These are phyloP conservation scores for Monosporascus sp. DNA, from an alignment of 2,329 filamentous ascomycete species.

Conservation along the genomic window DNA sequence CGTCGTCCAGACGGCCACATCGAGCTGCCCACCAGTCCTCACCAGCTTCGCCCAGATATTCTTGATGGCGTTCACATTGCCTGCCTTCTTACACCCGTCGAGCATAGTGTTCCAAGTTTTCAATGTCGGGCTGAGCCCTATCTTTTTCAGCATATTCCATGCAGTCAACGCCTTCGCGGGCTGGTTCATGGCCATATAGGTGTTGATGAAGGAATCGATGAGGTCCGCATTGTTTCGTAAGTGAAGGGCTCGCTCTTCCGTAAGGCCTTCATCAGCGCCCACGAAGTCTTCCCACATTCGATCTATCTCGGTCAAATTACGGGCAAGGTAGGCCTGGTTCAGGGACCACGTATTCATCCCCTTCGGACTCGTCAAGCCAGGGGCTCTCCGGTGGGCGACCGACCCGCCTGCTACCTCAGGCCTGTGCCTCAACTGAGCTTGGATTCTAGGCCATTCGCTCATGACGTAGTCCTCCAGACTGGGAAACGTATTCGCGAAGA, in stretches of 20 bases:
- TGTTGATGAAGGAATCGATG: constrained; percentile 25
- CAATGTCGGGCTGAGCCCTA: constrained; percentile 53
- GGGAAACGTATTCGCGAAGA: constrained; percentile 14
- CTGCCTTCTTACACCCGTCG: constrained; percentile 58
- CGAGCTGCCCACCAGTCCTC: constrained; percentile 52
- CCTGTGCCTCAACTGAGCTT: constrained; percentile 9
- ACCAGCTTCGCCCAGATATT: constrained; percentile 63
- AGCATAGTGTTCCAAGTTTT: constrained; percentile 71
- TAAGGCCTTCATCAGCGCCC: constrained; percentile 8
- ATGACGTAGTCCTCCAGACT: constrained; percentile 19
- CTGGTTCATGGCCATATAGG: constrained; percentile 20
- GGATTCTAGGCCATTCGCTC: constrained; percentile 22
- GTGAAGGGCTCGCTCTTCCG: constrained; percentile 10
- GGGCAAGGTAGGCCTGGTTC: constrained; percentile 5
- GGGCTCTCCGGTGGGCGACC: neutral
- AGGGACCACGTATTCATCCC: constrained; percentile 8
- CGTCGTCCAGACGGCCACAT: constrained; percentile 63
- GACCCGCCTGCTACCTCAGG: constrained; percentile 1
- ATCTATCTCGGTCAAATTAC: constrained; percentile 17
- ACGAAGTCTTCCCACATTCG: constrained; percentile 21
- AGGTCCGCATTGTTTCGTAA: constrained; percentile 17
- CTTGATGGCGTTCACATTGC: constrained; percentile 55
- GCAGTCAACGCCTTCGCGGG: constrained; percentile 21
- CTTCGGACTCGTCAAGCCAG: neutral
- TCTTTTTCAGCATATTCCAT: constrained; percentile 21